Percentiles rank a stretch among this genome's conserved stretches.
Evolutionary conservation across 352 stramenopile species (phyloP).

Genomic region (Phytophthora agathidicida): DNA sequence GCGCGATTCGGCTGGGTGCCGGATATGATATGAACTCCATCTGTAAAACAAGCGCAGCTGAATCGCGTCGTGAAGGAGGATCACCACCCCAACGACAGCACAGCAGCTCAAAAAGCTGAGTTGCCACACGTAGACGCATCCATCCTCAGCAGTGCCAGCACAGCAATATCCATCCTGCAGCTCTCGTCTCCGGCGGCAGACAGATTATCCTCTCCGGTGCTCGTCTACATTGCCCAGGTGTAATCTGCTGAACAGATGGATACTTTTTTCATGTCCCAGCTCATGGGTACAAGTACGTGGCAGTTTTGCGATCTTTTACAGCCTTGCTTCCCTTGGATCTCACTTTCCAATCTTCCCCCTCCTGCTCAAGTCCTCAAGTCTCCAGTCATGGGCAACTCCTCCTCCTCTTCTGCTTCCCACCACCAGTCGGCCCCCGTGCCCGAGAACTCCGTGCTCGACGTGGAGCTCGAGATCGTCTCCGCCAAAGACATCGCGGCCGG

Average conservation of each 20-base stretch:
- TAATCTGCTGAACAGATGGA: constrained; percentile 25
- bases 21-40: too few relatives aligned
- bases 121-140: too few relatives aligned
- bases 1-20: too few relatives aligned
- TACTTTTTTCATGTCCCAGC: constrained; percentile 33
- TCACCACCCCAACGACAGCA: too few relatives aligned
- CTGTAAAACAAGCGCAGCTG: too few relatives aligned
- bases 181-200: not conserved
- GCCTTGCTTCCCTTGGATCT: not conserved
- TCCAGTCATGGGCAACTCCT: constrained; percentile 30
- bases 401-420: constrained; percentile 18
- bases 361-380: not conserved
- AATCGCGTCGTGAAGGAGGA: too few relatives aligned
- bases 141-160: too few relatives aligned
- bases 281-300: constrained; percentile 12
- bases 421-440: not conserved
- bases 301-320: constrained; percentile 13
- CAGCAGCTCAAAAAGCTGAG: too few relatives aligned
- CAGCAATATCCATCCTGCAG: too few relatives aligned
- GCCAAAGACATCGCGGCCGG: constrained; percentile 41
- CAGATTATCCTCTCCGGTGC: not conserved
- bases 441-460: constrained; percentile 30
- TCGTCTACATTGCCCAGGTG: constrained; percentile 17
- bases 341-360: constrained; percentile 15
- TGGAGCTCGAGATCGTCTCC: constrained; percentile 42